Conservation (phyloP, 2,329 filamentous ascomycete species). For the Ophiostoma montium region DNA sequence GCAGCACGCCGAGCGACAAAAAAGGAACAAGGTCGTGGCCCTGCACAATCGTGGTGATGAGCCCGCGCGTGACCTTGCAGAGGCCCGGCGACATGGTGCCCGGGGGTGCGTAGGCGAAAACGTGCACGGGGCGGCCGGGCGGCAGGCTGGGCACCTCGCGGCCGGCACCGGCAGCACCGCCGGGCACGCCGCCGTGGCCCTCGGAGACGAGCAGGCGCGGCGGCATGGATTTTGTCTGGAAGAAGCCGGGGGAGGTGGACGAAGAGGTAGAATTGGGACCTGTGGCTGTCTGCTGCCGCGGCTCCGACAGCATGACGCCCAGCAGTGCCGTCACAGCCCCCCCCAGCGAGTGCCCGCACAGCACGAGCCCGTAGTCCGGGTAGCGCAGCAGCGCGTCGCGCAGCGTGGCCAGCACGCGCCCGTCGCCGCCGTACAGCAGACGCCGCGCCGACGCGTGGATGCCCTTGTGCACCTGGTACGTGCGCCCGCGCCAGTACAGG, state of each 20-base stretch:
- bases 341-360: conserved; percentile 56
- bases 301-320: conserved; percentile 56
- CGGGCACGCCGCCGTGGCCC: background rate
- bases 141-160: conserved; percentile 34
- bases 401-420: conserved; percentile 51
- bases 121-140: conserved; percentile 56
- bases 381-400: conserved; percentile 52
- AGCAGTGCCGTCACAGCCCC: conserved; percentile 57
- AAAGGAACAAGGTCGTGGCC: conserved; percentile 61
- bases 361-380: conserved; percentile 53
- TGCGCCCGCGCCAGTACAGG: conserved; percentile 45
- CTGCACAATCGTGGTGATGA: conserved; percentile 63
- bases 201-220: conserved; percentile 25
- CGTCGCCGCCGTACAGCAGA: conserved; percentile 52
- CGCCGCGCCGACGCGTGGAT: conserved; percentile 58
- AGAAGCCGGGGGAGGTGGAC: too few relatives aligned
- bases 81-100: conserved; percentile 58
- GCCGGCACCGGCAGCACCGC: background rate
- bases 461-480: conserved; percentile 60
- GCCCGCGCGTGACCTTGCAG: conserved; percentile 53
- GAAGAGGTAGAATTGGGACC: too few relatives aligned
- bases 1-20: conserved; percentile 57
- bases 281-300: conserved; percentile 25
- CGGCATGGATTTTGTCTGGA: conserved; percentile 42
- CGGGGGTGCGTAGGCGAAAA: conserved; percentile 66